Evolutionary conservation across 176 grass and related monocot species (phyloP).

Genomic region (Rhynchospora tenuis): DNA sequence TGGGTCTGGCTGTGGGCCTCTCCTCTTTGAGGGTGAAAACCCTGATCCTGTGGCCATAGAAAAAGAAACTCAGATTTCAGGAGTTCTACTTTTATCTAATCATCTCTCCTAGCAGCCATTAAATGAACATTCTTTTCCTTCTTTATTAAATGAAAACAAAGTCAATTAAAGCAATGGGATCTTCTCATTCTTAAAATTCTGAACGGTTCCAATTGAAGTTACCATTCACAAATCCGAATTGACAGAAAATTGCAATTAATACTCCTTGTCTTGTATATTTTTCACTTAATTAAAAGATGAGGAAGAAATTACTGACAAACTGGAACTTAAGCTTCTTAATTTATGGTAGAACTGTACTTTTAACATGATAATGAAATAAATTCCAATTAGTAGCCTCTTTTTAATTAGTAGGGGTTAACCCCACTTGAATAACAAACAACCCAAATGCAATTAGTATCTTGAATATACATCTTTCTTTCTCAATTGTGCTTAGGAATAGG

Average conservation of each 20-base stretch:
- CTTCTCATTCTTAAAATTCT: neutral
- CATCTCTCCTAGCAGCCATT: too few relatives aligned
- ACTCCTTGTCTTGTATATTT: neutral
- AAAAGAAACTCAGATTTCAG: neutral
- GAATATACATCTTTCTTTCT: neutral
- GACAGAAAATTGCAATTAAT: neutral
- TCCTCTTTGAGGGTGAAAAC: constrained; percentile 7
- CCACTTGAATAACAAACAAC: too few relatives aligned
- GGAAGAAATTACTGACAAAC: neutral
- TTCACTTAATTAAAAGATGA: neutral
- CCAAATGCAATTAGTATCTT: neutral
- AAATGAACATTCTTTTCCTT: neutral
- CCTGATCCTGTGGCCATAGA: constrained; percentile 7
- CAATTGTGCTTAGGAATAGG: neutral
- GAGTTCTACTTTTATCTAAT: too few relatives aligned
- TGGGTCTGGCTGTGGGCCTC: neutral
- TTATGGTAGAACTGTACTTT: too few relatives aligned
- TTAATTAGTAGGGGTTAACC: too few relatives aligned
- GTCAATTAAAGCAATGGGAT: neutral
- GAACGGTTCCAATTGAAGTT: neutral
- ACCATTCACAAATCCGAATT: neutral
- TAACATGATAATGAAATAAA: too few relatives aligned
- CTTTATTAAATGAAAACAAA: neutral
- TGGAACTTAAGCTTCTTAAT: neutral
- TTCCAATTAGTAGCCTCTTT: too few relatives aligned